These are phyloP conservation scores for Myrica gale DNA, from an alignment of 306 rosid genomes.

Conservation along the genomic window DNA sequence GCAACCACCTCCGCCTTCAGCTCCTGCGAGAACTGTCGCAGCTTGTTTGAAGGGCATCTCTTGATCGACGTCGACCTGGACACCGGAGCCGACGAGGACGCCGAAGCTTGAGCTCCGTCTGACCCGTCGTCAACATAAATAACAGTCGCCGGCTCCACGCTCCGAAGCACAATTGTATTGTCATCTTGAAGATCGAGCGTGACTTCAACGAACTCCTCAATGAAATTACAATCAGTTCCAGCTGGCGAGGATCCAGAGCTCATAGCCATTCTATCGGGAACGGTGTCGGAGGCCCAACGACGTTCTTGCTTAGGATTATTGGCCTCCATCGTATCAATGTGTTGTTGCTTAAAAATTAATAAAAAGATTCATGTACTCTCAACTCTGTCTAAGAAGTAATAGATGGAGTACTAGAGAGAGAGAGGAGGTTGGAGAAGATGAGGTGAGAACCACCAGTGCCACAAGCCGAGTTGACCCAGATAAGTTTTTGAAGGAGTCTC, in stretches of 20 bases:
- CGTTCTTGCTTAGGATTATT: constrained; percentile 51
- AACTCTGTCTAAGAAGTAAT: neutral
- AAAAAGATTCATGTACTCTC: too few relatives aligned
- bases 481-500: too few relatives aligned
- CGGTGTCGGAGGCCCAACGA: constrained; percentile 79
- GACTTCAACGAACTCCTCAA: constrained; percentile 88
- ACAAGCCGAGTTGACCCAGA: too few relatives aligned
- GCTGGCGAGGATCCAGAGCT: constrained; percentile 64
- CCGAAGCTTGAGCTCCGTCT: constrained; percentile 50
- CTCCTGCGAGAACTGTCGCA: constrained; percentile 77
- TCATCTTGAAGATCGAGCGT: constrained; percentile 85
- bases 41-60: constrained; percentile 54
- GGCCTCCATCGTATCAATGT: constrained; percentile 41
- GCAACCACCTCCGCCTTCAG: constrained; percentile 85
- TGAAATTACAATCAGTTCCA: constrained; percentile 45
- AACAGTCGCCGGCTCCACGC: constrained; percentile 81
- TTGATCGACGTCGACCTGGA: constrained; percentile 61
- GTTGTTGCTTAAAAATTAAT: too few relatives aligned
- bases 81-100: neutral
- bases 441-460: too few relatives aligned
- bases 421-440: neutral
- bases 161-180: constrained; percentile 75
- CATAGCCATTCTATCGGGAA: constrained; percentile 36
- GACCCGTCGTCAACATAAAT: constrained; percentile 43
- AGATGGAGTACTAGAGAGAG: neutral